Base-by-base conservation (phyloP, 2,329 filamentous ascomycete species). In the Sporothrix luriei region DNA sequence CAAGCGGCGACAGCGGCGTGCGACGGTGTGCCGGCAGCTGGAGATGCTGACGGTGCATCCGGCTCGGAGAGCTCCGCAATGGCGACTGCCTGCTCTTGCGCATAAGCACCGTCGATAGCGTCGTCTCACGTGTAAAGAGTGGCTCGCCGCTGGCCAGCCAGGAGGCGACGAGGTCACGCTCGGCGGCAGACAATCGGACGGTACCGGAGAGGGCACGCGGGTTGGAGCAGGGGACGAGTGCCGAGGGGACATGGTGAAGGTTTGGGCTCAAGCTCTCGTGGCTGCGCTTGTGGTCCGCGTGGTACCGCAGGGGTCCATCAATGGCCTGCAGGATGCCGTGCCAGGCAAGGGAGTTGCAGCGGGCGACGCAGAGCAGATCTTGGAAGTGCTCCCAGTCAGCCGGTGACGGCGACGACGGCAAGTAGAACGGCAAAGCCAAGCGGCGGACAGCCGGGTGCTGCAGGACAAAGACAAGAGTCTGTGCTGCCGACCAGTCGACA, bases 401-500 rank as follows among this genome's bases (percentile, higher is more conserved):
- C 7, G 38, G 14, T 7, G 14, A 51, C n/a, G 67, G 24, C 2
- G 38, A 24, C 4, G 14, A 43, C 14, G 67, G 26, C 19, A 24
- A n/a, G 16, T 49, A 13, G 4, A 19, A 24, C n/a, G 57, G 62
- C 38, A 57, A 55, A 24, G 40, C 55, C 14, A 69, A 33, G 19
- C 21, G 33, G n/a, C 69, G 71, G 29, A 70, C 29, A 13, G 67
- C 57, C 38, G 66, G 43, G 49, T 66, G 70, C 55, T 52, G 26
- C 57, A 73, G 70, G 13, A 73, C 4, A 59, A 57, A 65, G 26
- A 72, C 13, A 19, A 73, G 70, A 9, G 69, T 66, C 14, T 43
- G 51, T 0, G 52, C 49, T 4, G 69, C 21, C 0, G 69, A 46
- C 62, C 59, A 65, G 38, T 59, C 21, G 19, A 5, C 24, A 0